Evolutionary conservation across 495 filamentous ascomycete genomes (phyloP), one percentile per base, ranked within the genome.

Genomic region (Penicillium ucsense): DNA sequence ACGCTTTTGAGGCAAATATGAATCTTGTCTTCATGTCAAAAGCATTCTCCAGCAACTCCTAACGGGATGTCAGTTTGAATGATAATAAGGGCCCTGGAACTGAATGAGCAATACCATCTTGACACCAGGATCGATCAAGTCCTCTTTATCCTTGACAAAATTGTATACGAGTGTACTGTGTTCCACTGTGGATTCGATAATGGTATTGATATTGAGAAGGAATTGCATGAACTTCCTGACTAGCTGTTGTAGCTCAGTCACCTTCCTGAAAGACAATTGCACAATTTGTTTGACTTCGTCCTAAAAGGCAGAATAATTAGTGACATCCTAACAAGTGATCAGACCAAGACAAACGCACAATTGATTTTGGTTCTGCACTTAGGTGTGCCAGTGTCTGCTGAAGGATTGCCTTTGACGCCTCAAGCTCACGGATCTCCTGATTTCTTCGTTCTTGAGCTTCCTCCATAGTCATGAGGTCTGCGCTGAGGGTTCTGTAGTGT

Each of bases 21-120:
- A 41, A 41, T 41, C 38, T 41, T 6, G 38, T 41, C 38, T 41
- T 41, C 38, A 41, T 41, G 11, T 41, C 38, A 41, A 41, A 41
- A 28, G 38, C 38, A 41, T 41, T 41, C 38, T 41, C 38, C 11
- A 41, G 11, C 38, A 41, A 41, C 38, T 41, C 38, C 38, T 41
- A 41, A 41, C 38, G 11, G 11, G 4, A 41, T 41, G 38, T 41
- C 38, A 41, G 38, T 41, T 41, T 41, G 38, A 41, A 41, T 3
- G 12, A 41, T 41, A 41, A 41, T 41, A 41, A 41, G 38, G 38
- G 38, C 38, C 38, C 38, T 41, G 38, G 11, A 41, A 41, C 4
- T 41, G 38, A 41, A 41, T 41, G 38, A 41, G 38, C 38, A 41
- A 41, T 41, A 41, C 38, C 38, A 41, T 41, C 38, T 41, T 41